Conservation (phyloP, 495 filamentous ascomycete genomes). For the Neurospora pannonica region DNA sequence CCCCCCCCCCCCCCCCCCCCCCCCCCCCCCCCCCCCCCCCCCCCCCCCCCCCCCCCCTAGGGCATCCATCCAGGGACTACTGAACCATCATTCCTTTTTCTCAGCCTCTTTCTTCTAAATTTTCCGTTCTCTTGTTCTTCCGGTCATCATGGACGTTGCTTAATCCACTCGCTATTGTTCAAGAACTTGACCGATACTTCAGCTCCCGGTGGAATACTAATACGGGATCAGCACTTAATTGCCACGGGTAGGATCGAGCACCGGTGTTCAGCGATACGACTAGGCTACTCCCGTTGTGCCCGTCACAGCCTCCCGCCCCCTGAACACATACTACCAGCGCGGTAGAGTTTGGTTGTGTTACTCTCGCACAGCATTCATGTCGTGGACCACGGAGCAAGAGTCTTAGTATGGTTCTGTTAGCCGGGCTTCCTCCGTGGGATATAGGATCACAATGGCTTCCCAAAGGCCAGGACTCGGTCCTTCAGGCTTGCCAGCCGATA, state of each 20-base stretch:
- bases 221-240: conserved; percentile 12
- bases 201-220: conserved; percentile 6
- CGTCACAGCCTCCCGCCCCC: conserved; percentile 10
- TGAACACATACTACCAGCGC: conserved; percentile 8
- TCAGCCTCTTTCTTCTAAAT: not conserved
- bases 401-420: conserved; percentile 18
- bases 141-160: conserved; percentile 7
- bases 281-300: conserved; percentile 14
- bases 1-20: too few species aligned
- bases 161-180: not conserved
- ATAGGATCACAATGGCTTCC: conserved; percentile 22
- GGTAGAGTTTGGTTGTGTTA: conserved; percentile 1
- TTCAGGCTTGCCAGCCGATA: conserved; percentile 12
- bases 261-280: conserved; percentile 5
- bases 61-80: not conserved
- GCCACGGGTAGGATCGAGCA: conserved; percentile 4
- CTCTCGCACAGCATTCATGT: conserved; percentile 6
- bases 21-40: too few species aligned
- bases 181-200: not conserved
- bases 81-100: not conserved
- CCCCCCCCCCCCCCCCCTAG: too few species aligned
- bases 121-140: conserved; percentile 1
- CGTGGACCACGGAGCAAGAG: conserved; percentile 5
- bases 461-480: conserved; percentile 13
- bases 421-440: conserved; percentile 7